Evolutionary conservation across 1,284 basidiomycete species (phyloP).

Genomic region (Xerocomus cyaneibrunnescens): DNA sequence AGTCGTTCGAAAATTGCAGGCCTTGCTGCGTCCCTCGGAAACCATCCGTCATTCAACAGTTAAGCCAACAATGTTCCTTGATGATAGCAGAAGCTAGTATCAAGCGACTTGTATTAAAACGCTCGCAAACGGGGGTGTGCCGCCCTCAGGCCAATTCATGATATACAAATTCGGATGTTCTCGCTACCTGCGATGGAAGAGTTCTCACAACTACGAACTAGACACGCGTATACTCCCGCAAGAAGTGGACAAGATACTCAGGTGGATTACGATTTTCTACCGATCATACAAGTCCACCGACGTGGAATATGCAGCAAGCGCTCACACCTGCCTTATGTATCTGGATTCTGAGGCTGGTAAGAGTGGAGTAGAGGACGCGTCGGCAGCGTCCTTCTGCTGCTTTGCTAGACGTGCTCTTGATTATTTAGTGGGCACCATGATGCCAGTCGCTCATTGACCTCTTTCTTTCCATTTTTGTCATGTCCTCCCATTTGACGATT

Average conservation of each 20-base stretch:
- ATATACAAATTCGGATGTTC: conserved; percentile 81
- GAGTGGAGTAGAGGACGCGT: too few relatives aligned
- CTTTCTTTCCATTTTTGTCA: too few relatives aligned
- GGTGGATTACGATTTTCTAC: conserved; percentile 40
- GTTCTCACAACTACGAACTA: conserved; percentile 28
- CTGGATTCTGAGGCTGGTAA: too few relatives aligned
- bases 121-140: conserved; percentile 96
- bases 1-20: conserved; percentile 39
- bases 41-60: conserved; percentile 47
- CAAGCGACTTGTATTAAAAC: conserved; percentile 85
- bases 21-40: conserved; percentile 70
- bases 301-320: conserved; percentile 63
- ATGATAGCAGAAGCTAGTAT: conserved; percentile 92
- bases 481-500: too few relatives aligned
- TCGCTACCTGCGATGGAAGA: neutral
- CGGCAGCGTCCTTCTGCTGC: too few relatives aligned
- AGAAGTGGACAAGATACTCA: conserved; percentile 87
- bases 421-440: too few relatives aligned
- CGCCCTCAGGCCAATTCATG: conserved; percentile 96
- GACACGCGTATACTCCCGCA: conserved; percentile 88
- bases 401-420: too few relatives aligned
- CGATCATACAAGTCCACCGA: conserved; percentile 18
- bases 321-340: conserved; percentile 73
- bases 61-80: conserved; percentile 46
- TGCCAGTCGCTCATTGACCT: too few relatives aligned